A percentile compares a stretch with the other conserved stretches of the same genome.
These are phyloP conservation scores for Graphium sp. DNA, from an alignment of 2,329 filamentous ascomycete genomes.

Conservation along the genomic window DNA sequence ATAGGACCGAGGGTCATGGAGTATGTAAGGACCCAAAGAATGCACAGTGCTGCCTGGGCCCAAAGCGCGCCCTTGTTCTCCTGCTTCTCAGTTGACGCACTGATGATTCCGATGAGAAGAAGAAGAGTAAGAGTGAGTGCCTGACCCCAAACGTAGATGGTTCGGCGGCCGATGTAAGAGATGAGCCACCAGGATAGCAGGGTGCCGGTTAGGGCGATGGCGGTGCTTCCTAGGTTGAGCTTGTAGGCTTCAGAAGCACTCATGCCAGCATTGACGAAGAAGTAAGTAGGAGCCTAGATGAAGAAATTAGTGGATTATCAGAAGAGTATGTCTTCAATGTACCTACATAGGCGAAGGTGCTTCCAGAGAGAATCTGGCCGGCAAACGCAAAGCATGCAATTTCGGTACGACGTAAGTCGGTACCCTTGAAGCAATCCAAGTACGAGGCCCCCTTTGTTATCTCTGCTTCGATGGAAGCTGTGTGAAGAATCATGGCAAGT, in stretches of 20 bases:
- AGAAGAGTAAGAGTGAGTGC: conserved; percentile 18
- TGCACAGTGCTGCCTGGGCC: conserved; percentile 1
- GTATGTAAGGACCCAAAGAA: conserved; percentile 2
- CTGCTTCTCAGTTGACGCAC: too few species aligned
- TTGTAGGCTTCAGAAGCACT: conserved; percentile 12
- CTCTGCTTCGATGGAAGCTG: conserved; percentile 61
- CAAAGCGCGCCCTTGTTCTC: not conserved
- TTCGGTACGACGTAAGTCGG: conserved; percentile 61
- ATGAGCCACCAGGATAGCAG: conserved; percentile 25
- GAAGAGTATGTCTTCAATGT: too few species aligned
- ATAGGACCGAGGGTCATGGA: conserved; percentile 27
- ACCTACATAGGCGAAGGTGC: conserved; percentile 32
- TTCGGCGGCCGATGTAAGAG: conserved; percentile 23
- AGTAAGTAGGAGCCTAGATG: conserved; percentile 20
- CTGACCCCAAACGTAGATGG: conserved; percentile 25
- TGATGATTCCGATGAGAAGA: conserved; percentile 23
- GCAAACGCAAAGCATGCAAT: conserved; percentile 49
- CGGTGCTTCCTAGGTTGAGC: conserved; percentile 20
- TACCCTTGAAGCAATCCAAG: conserved; percentile 68
- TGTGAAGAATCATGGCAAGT: conserved; percentile 76
- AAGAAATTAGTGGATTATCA: too few species aligned
- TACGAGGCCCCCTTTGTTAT: conserved; percentile 62
- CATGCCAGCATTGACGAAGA: conserved; percentile 19
- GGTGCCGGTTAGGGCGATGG: conserved; percentile 23
- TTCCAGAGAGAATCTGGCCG: conserved; percentile 46